These are phyloP conservation scores for Alternaria sp. DNA, from an alignment of 2,329 filamentous ascomycete genomes.

Conservation along the genomic window DNA sequence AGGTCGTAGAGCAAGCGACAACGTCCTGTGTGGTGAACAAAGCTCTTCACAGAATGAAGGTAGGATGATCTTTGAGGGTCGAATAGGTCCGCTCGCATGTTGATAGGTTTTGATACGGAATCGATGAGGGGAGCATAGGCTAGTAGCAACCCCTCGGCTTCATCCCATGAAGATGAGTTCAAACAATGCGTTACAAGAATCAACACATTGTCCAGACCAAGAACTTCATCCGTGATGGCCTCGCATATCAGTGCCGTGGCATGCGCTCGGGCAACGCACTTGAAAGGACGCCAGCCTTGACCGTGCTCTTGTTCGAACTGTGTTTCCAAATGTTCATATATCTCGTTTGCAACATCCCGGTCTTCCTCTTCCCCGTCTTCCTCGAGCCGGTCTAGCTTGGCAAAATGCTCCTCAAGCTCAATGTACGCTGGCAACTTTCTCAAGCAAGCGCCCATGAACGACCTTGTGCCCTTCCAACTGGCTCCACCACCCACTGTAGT, in stretches of 20 bases:
- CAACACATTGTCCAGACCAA: conserved; percentile 36
- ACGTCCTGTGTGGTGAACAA: conserved; percentile 42
- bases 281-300: conserved; percentile 52
- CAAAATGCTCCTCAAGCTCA: conserved; percentile 51
- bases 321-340: conserved; percentile 54
- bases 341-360: conserved; percentile 48
- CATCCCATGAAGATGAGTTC: conserved; percentile 44
- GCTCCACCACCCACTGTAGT: conserved; percentile 34
- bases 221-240: conserved; percentile 48
- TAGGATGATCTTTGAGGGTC: conserved; percentile 37
- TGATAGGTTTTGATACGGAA: conserved; percentile 36
- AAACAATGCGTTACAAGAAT: conserved; percentile 44
- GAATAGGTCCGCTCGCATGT: conserved; percentile 41
- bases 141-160: conserved; percentile 47
- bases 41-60: conserved; percentile 38
- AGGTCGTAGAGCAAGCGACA: conserved; percentile 48
- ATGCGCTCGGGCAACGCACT: conserved; percentile 54
- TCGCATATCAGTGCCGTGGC: conserved; percentile 49
- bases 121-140: conserved; percentile 39
- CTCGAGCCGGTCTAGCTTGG: conserved; percentile 41
- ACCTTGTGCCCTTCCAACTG: conserved; percentile 47
- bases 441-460: conserved; percentile 52
- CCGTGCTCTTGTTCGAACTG: conserved; percentile 45
- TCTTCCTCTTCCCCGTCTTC: conserved; percentile 43
- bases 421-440: conserved; percentile 54